Evolutionary conservation across 495 filamentous ascomycete genomes (phyloP).

Genomic region (Apodospora peruviana): DNA sequence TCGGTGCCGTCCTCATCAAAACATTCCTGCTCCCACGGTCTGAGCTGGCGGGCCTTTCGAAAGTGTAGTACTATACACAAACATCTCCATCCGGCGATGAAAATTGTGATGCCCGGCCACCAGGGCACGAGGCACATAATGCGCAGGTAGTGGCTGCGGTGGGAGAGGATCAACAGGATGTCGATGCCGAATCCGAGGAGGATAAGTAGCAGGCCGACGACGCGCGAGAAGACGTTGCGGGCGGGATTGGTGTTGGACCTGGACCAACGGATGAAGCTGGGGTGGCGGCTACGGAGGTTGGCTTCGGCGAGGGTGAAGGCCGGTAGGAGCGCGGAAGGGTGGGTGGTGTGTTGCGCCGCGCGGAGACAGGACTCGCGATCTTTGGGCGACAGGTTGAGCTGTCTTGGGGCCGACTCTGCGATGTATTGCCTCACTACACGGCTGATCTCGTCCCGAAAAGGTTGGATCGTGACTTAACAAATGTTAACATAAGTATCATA

Average conservation of each 20-base stretch:
- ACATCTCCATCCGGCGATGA: slow-evolving; percentile 55
- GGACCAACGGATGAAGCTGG: slow-evolving; percentile 51
- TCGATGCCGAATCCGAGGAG: slow-evolving; percentile 46
- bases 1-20: slow-evolving; percentile 30
- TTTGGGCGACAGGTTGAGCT: slow-evolving; percentile 55
- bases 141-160: slow-evolving; percentile 46
- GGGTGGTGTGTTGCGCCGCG: slow-evolving; percentile 62
- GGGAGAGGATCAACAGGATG: slow-evolving; percentile 52
- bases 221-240: slow-evolving; percentile 52
- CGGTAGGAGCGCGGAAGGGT: slow-evolving; percentile 58
- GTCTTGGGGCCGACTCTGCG: slow-evolving; percentile 50
- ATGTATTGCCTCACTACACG: slow-evolving; percentile 61
- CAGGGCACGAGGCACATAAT: slow-evolving; percentile 49
- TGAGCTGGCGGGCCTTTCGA: slow-evolving; percentile 53
- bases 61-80: slow-evolving; percentile 60
- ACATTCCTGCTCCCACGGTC: slow-evolving; percentile 57
- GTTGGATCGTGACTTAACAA: slow-evolving; percentile 60
- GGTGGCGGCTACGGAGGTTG: slow-evolving; percentile 22
- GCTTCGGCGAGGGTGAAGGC: slow-evolving; percentile 54
- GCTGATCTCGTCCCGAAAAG: slow-evolving; percentile 60
- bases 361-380: slow-evolving; percentile 56
- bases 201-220: slow-evolving; percentile 46
- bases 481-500: too few relatives aligned
- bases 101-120: slow-evolving; percentile 54
- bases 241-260: slow-evolving; percentile 59